These are phyloP conservation scores for Leishmania martiniquensis DNA, from an alignment of 208 protist genomes.

Conservation along the genomic window DNA sequence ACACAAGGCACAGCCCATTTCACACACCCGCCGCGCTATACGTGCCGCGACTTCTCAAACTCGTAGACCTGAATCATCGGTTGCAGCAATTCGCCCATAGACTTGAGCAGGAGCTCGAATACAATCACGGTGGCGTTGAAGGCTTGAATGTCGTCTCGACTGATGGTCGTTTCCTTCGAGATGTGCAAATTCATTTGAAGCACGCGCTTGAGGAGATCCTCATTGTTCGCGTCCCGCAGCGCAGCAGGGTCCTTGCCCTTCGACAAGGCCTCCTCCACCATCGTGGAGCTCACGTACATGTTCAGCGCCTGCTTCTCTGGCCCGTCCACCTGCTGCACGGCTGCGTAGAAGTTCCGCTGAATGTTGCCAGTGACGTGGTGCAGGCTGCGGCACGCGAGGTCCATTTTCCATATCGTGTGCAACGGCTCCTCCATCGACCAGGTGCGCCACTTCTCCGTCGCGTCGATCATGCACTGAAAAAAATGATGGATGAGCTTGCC, in stretches of 20 bases:
- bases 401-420: slow-evolving; percentile 40
- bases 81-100: slow-evolving; percentile 31
- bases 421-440: slow-evolving; percentile 54
- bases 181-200: slow-evolving; percentile 59
- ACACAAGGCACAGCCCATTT: too few relatives aligned
- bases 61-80: slow-evolving; percentile 57
- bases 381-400: slow-evolving; percentile 51
- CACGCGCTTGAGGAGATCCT: slow-evolving; percentile 43
- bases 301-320: slow-evolving; percentile 41
- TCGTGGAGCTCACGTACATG: slow-evolving; percentile 39
- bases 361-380: slow-evolving; percentile 63
- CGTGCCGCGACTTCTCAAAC: slow-evolving; percentile 49
- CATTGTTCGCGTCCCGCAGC: slow-evolving; percentile 19
- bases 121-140: slow-evolving; percentile 46
- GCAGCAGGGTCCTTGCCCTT: slow-evolving; percentile 21
- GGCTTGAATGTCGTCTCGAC: slow-evolving; percentile 43
- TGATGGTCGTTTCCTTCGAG: slow-evolving; percentile 30
- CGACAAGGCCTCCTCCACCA: too few relatives aligned
- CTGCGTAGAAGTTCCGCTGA: slow-evolving; percentile 64
- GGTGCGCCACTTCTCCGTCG: slow-evolving; percentile 44
- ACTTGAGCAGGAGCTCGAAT: slow-evolving; percentile 43
- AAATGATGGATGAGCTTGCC: slow-evolving; percentile 45
- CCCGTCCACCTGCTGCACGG: slow-evolving; percentile 36
- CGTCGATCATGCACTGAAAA: slow-evolving; percentile 75
- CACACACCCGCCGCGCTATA: too few relatives aligned